A percentile compares a stretch with the other conserved stretches of the same genome.
Evolutionary conservation across 129 eudicot genomes (phyloP).

Genomic region (Helianthus annuus): DNA sequence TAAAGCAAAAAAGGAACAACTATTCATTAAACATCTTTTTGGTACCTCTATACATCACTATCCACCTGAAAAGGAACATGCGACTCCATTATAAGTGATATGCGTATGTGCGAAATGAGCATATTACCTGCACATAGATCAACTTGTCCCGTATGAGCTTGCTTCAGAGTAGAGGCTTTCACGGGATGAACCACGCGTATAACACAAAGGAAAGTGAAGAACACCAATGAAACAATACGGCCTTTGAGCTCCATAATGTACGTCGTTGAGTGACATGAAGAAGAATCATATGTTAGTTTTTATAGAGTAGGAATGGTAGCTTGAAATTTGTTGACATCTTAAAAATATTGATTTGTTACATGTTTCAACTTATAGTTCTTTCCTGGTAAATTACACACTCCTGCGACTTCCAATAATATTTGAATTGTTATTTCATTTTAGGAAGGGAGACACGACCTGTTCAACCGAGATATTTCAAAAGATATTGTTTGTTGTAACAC

Average conservation of each 20-base stretch:
- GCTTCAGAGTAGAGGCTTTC: neutral
- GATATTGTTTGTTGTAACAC: neutral
- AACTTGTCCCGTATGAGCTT: neutral
- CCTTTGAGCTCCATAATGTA: conserved; percentile 15
- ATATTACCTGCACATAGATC: conserved; percentile 20
- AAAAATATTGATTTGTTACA: neutral
- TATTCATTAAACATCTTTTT: neutral
- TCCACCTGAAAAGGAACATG: neutral
- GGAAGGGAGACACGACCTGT: neutral
- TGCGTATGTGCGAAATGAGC: neutral
- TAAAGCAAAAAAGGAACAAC: neutral
- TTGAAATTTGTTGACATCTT: neutral
- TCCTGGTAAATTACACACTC: neutral
- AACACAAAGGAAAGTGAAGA: neutral
- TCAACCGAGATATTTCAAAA: neutral
- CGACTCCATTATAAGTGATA: no score
- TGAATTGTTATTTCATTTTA: neutral
- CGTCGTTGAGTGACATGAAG: no score
- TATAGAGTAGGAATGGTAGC: conserved; percentile 6
- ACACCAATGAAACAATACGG: neutral
- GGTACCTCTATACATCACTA: no score
- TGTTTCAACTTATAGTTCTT: neutral
- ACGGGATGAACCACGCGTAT: neutral
- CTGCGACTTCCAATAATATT: neutral
- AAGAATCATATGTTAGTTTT: neutral